These are phyloP conservation scores for Pleurotus giganteus DNA, from an alignment of 768 basidiomycete species.

Conservation along the genomic window DNA sequence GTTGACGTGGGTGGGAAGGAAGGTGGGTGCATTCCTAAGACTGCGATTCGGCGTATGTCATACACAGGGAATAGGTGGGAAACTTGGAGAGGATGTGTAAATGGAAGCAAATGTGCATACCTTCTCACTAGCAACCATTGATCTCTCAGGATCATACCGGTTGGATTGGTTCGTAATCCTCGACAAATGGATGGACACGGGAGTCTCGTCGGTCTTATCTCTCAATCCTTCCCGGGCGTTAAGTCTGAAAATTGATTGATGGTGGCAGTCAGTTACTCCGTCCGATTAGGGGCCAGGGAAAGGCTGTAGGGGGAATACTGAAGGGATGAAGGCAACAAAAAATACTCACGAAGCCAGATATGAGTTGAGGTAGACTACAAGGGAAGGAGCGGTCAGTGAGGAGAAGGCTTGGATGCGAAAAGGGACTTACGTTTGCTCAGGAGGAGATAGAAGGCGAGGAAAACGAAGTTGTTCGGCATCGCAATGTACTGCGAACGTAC, in stretches of 20 bases:
- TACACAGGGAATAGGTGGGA: neutral
- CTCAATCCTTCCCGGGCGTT: constrained; percentile 8
- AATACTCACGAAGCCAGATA: constrained; percentile 8
- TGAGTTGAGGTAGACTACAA: constrained; percentile 8
- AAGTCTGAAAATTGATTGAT: neutral
- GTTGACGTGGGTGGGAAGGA: constrained; percentile 1
- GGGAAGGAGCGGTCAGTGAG: neutral
- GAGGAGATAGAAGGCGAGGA: constrained; percentile 10
- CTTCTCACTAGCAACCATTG: constrained; percentile 5
- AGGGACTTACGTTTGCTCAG: constrained; percentile 8
- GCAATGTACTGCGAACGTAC: constrained; percentile 1
- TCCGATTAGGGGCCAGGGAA: no score
- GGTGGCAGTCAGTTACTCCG: neutral
- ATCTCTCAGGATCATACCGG: constrained; percentile 6
- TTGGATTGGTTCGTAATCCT: constrained; percentile 5
- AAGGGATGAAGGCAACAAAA: neutral
- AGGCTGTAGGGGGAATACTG: neutral
- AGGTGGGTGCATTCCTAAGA: neutral
- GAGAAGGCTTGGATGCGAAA: neutral
- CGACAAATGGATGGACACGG: constrained; percentile 10
- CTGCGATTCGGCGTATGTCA: neutral
- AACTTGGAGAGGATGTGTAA: neutral
- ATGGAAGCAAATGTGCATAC: neutral
- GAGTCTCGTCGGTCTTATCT: constrained; percentile 7
- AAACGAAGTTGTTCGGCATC: constrained; percentile 10